These are phyloP conservation scores for Platanthera guangdongensis DNA, from an alignment of 106 monocot species.

Conservation along the genomic window DNA sequence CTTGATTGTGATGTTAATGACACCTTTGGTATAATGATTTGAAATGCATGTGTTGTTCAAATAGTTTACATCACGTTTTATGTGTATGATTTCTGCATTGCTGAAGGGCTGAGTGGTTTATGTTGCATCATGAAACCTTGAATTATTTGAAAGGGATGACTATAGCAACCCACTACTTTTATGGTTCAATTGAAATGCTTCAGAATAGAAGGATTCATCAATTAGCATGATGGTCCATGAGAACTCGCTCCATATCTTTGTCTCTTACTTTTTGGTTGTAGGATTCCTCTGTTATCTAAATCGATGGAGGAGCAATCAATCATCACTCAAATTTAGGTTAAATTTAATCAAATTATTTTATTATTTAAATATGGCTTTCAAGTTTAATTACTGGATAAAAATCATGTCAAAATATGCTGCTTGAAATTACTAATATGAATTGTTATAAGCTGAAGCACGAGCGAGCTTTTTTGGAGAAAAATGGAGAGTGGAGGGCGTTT, in stretches of 20 bases:
- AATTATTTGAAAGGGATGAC: constrained; percentile 11
- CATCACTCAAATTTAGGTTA: constrained; percentile 15
- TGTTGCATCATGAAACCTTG: constrained; percentile 13
- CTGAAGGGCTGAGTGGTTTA: constrained; percentile 3
- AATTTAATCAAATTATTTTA: too few species aligned
- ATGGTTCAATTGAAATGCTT: constrained; percentile 16
- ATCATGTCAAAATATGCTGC: too few species aligned
- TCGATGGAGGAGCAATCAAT: constrained; percentile 79
- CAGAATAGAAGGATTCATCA: constrained; percentile 17
- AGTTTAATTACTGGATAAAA: too few species aligned
- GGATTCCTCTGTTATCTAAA: constrained; percentile 51
- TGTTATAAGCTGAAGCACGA: too few species aligned
- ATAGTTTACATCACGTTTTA: constrained; percentile 14
- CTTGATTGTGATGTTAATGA: too few species aligned
- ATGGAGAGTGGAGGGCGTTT: too few species aligned
- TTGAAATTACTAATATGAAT: too few species aligned
- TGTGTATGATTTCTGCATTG: constrained; percentile 13
- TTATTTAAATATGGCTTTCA: too few species aligned
- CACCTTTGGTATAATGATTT: too few species aligned
- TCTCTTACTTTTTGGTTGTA: constrained; percentile 49
- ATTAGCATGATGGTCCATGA: constrained; percentile 10
- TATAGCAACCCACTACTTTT: constrained; percentile 9
- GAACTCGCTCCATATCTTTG: constrained; percentile 16
- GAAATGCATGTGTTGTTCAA: background rate
- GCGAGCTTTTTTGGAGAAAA: too few species aligned